Evolutionary conservation across 768 basidiomycete genomes (phyloP), one percentile per base, ranked within the genome.

Genomic region (Lyophyllum semitale): DNA sequence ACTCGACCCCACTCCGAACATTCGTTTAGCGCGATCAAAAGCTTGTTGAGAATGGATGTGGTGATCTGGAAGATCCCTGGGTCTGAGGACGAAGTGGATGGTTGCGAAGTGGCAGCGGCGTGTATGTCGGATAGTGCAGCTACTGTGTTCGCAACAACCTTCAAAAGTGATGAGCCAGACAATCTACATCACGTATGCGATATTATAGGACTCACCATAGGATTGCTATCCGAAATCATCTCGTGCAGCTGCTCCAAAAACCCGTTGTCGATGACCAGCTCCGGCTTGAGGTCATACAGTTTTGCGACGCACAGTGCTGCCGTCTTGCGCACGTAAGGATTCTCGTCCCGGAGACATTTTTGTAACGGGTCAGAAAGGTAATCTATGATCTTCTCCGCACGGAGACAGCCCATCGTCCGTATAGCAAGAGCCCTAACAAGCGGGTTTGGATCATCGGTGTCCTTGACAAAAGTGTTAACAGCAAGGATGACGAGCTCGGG

Each of bases 1-100:
- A 99, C 94, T 53, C 96, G 84, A 29, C 97, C 97, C 97, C 97
- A 99, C 74, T 99, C 97, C 0, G 95, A 96, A 68, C 96, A 98
- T 72, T 98, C 97, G 68, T 96, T 96, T 18, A 99, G 79, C 2
- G 96, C 97, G 51, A 98, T 91, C 52, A 99, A 77, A 15, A 99
- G 83, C 68, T 95, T 97, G 72, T 81, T 88, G 47, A 99, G 80
- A 55, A 95, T 83, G 0, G 84, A 70, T 6, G 87, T 72, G n/a
- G 94, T 95, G 69, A 98, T 93, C 55, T 71, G 73, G 74, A 98
- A 98, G 51, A 87, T 70, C 17, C 85, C 88, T 3, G 84, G 77
- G 44, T 89, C 84, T 1, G 83, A 76, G 3, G 83, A 70, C 1
- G 82, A 76, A 11, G 77, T 73, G 7, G 82, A 82, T n/a, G 80